Base-by-base conservation (phyloP, 176 grass and related monocot genomes). In the Juncus inflexus region DNA sequence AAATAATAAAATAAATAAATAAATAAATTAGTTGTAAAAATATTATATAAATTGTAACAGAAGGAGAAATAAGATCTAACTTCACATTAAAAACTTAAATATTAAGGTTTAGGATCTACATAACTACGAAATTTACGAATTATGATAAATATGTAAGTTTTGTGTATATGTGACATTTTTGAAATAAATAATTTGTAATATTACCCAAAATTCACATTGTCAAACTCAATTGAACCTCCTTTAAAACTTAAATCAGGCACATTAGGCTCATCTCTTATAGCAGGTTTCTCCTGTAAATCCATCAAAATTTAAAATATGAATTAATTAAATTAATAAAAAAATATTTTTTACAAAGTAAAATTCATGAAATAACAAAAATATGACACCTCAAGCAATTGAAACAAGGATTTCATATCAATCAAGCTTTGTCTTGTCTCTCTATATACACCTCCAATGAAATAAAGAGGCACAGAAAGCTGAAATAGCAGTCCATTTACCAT, bases 401-500 rank as follows among this genome's bases (percentile, higher is more conserved):
- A 97, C 94, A 97, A 83, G 43, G 85, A 82, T 54, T 97, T 91
- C 94, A 97, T 86, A 78, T 97, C 94, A 72, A 97, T 89, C 55
- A 97, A 81, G 69, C 94, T 97, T 77, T 97, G 94, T 77, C 94
- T 91, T 84, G 88, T 81, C 79, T 97, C 94, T 80, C 94, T 77
- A 56, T 97, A 97, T 66, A 91, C 94, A 80, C 94, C 89, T 75
- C 94, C 94, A 81, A 97, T 87, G 64, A 97, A 97, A 73, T 97
- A 91, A 37, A 97, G 85, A 61, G 92, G 92, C 49, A 91, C 62
- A 61, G 92, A 97, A 67, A 97, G 85, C 77, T 97, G 92, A 77
- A 97, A 97, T 42, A 97, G 79, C 80, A 97, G 92, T 42, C 92
- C 92, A 86, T 97, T 97, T 52, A 97, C 92, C 92, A 97, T 97